These are phyloP conservation scores for Elaphomyces granulatus DNA, from an alignment of 495 filamentous ascomycete genomes.

Conservation along the genomic window DNA sequence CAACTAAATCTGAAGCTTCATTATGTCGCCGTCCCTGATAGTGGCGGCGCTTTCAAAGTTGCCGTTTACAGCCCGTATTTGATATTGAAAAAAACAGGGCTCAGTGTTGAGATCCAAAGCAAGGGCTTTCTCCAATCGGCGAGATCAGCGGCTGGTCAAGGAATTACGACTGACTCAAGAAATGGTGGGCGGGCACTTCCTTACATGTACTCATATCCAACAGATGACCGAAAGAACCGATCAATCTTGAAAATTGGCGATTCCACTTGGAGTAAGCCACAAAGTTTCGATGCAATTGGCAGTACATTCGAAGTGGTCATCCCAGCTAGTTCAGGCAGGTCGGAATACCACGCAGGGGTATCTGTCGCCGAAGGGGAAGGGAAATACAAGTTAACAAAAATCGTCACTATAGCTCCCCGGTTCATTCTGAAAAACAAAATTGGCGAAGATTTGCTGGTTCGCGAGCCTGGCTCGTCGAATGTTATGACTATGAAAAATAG, in stretches of 20 bases:
- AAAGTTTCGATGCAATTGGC: constrained; percentile 97
- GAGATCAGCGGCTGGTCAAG: constrained; percentile 67
- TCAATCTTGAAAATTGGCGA: constrained; percentile 74
- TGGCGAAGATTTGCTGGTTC: constrained; percentile 70
- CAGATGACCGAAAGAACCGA: constrained; percentile 77
- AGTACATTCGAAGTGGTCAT: constrained; percentile 76
- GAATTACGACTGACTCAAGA: constrained; percentile 37
- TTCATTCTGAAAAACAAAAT: constrained; percentile 93
- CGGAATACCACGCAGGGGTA: constrained; percentile 81
- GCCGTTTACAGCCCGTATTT: constrained; percentile 89
- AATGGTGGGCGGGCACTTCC: constrained; percentile 50
- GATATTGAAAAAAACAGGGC: constrained; percentile 85
- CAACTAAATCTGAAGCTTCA: constrained; percentile 72
- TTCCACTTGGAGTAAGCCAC: constrained; percentile 89
- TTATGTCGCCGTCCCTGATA: constrained; percentile 83
- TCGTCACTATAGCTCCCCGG: constrained; percentile 82
- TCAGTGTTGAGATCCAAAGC: constrained; percentile 76
- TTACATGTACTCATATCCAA: constrained; percentile 89
- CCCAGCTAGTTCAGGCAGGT: constrained; percentile 50
- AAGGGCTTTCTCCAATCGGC: constrained; percentile 75
- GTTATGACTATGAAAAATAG: constrained; percentile 60
- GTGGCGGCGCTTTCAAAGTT: constrained; percentile 91
- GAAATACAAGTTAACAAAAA: constrained; percentile 94
- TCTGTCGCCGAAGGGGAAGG: constrained; percentile 82
- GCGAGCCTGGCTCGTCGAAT: constrained; percentile 78